Evolutionary conservation across 306 rosid genomes (phyloP).

Genomic region (Lathyrus sativus): DNA sequence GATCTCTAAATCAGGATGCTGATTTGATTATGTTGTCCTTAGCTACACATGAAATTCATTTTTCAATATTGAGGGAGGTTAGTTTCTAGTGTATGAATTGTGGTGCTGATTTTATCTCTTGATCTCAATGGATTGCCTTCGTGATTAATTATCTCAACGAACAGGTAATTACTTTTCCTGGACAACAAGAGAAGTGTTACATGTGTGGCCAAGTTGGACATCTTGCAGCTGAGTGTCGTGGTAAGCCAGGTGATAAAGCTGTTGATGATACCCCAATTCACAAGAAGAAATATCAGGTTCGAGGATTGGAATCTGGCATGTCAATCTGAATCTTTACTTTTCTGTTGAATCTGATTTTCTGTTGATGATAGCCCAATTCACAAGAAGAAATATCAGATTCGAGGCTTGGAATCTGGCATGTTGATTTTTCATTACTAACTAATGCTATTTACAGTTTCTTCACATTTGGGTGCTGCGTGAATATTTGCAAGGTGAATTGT

Average conservation of each 20-base stretch:
- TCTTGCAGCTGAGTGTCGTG: constrained; percentile 89
- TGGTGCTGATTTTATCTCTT: constrained; percentile 33
- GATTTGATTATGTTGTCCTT: constrained; percentile 92
- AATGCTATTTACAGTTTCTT: constrained; percentile 63
- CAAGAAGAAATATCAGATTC: constrained; percentile 95
- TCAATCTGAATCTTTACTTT: constrained; percentile 34
- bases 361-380: constrained; percentile 77
- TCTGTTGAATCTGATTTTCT: constrained; percentile 15
- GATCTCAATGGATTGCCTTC: constrained; percentile 39
- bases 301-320: constrained; percentile 35
- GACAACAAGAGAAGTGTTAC: constrained; percentile 90
- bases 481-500: constrained; percentile 80
- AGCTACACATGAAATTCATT: constrained; percentile 96
- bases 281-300: constrained; percentile 95
- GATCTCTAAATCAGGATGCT: constrained; percentile 72
- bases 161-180: constrained; percentile 84
- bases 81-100: constrained; percentile 40
- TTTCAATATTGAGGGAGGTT: constrained; percentile 96
- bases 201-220: constrained; percentile 93
- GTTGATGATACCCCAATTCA: constrained; percentile 79
- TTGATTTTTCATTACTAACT: constrained; percentile 33
- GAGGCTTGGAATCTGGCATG: constrained; percentile 33
- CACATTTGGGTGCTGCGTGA: constrained; percentile 89
- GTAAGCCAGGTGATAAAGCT: constrained; percentile 57
- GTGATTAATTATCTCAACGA: constrained; percentile 33